A percentile compares a stretch with the other conserved stretches of the same genome.
These are phyloP conservation scores for Populus simonii DNA, from an alignment of 345 rosid species.

Conservation along the genomic window DNA sequence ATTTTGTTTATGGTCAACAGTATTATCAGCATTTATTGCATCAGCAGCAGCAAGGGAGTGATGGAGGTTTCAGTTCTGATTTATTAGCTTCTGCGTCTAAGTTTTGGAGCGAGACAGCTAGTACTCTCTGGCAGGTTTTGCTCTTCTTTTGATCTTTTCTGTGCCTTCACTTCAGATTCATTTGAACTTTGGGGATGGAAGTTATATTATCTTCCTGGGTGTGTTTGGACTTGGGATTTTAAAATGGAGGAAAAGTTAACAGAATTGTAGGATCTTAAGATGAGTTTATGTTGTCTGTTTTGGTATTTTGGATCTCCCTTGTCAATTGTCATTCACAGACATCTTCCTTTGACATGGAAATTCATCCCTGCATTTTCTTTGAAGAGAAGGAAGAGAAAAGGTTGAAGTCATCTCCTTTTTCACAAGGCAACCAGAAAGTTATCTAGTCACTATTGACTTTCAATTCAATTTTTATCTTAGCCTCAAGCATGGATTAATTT, in stretches of 20 bases:
- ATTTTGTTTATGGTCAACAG: slow-evolving; percentile 14
- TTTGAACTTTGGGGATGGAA: neutral
- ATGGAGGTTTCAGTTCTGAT: slow-evolving; percentile 31
- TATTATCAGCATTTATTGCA: neutral
- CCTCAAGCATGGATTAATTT: neutral
- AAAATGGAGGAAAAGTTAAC: no score
- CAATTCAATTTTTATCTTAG: neutral
- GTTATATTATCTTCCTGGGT: no score
- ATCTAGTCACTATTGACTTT: slow-evolving; percentile 9
- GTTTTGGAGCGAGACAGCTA: slow-evolving; percentile 55
- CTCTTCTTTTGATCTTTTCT: neutral
- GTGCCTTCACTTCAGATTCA: neutral
- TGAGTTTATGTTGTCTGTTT: no score
- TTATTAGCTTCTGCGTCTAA: slow-evolving; percentile 44
- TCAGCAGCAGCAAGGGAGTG: slow-evolving; percentile 4
- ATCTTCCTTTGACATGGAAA: no score
- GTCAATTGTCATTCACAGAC: no score
- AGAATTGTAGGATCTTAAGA: no score
- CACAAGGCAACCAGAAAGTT: neutral
- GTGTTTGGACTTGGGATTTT: no score
- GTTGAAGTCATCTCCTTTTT: neutral
- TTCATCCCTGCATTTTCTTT: no score
- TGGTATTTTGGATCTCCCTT: no score
- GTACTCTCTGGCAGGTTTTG: slow-evolving; percentile 54
- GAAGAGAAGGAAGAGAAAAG: no score